Evolutionary conservation across 257 asterid genomes (phyloP), one percentile per base, ranked within the genome.

Genomic region (Plectranthus barbatus): DNA sequence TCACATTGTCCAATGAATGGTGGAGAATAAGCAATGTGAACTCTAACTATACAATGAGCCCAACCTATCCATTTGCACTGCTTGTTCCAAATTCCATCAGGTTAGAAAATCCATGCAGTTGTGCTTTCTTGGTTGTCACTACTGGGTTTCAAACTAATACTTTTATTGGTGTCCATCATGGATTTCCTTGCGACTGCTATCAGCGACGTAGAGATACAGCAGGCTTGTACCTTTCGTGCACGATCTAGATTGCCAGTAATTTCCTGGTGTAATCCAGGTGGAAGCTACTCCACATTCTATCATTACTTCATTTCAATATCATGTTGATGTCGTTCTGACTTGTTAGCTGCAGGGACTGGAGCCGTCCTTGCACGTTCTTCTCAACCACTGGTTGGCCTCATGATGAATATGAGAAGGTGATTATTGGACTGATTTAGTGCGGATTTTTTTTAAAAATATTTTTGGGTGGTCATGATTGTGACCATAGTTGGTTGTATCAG

Each of bases 361-460:
- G 99, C 97, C 72, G 97, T 92, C 65, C 83, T 92, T 57, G 99
- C 99, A 19, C 94, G 99, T 67, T 92, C 99, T 41, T 86, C 99
- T 31, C 99, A 92, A 55, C 99, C 99, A 17, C 69, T 89, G 68
- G 97, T 92, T 74, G 99, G 99, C 46, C 83, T 92, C 72, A 88
- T 92, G 97, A 89, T 92, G 99, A 92, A 92, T 76, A 79, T 89
- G 93, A 85, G 99, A 83, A 91, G 98, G 98, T 91, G 66, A 73
- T 47, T 21, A 18, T 69, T 60, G 59, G 49, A 52, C 45, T 56
- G 31, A 18, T 34, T 41, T 56, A 56, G 49, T 55, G 21, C 20
- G 41, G 33, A 12, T 39, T 10, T 61, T 71, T 69, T 66, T n/a
- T n/a, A n/a, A 39, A 39, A 23, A 36, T 61, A 26, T 17, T 50